Evolutionary conservation across 768 basidiomycete species (phyloP), one percentile per base, ranked within the genome.

Genomic region (Neoboletus brunneissimus): DNA sequence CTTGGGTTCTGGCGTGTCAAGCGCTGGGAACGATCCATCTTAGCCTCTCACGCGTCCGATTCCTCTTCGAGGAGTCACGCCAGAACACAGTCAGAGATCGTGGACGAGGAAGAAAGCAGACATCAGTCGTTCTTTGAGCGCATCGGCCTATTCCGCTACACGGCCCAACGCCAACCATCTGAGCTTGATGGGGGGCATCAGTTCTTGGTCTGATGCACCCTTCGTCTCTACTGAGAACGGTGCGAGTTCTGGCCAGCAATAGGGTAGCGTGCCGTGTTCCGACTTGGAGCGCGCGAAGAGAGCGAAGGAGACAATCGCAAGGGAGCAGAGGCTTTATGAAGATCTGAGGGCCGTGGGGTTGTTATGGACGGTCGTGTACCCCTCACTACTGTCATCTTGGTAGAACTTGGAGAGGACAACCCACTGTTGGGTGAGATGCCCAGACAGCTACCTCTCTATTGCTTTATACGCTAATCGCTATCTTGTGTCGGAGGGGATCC

Each of bases 1-100:
- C 88, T 96, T 41, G 86, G 90, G 25, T 97, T 86, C 73, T 92
- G 88, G 88, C 85, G 91, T 37, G 88, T 93, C 55, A 94, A 93
- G 68, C 84, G 89, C 47, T 94, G 91, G 91, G 91, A 94, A 69
- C 78, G 81, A 55, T 83, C 87, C 16, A 87, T 94, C 54, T 75
- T 89, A 23, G 77, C 81, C 10, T 83, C 88, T 7, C 59, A 70
- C 50, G 10, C 53, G 2, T 46, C 66, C 50, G 51, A 35, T 42
- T 59, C 49, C 70, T 76, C 56, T 74, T 76, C 48, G 49, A 71
- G 59, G 48, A 74, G 78, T 42, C 67, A 70, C 31, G 25, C 53
- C 52, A 31, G 66, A 63, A 48, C 67, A 5, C 67, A 61, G 35
- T 66, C 69, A 20, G 68, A 71, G 51, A 59, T 67, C 4, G 57